Base-by-base conservation (phyloP, 768 basidiomycete genomes). In the Agrocybe chaxingu region DNA sequence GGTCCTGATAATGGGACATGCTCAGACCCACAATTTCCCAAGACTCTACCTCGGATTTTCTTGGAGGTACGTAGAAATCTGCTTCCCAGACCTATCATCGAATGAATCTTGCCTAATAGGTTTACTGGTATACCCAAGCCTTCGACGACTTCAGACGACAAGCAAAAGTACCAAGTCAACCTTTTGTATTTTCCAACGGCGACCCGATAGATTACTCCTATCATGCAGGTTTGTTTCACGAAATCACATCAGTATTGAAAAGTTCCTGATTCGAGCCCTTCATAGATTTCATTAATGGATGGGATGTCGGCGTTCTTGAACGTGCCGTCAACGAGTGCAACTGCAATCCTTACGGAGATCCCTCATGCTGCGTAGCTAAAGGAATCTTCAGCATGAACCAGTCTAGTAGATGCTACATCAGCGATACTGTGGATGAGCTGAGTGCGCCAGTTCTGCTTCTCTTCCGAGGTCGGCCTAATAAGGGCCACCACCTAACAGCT, bases 141-240 rank as follows among this genome's bases (percentile, higher is more conserved):
- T 70, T 74, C 44, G 65, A 71, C 40, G 40, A 51, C 3, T 32
- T 58, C 30, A 65, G 73, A 34, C 53, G 55, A 37, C 60, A 72
- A 39, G 74, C 78, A 6, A 71, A 63, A 67, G 68, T 71, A 52
- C 52, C 74, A 3, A 53, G 59, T 10, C 76, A 77, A 55, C 77
- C 77, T 16, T 77, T 76, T 51, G 77, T 79, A 3, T 71, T 65
- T 52, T 61, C 81, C 10, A 70, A 77, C 55, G 82, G 82, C n/a
- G 82, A 84, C 57, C 72, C 73, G 3, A 79, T 76, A 16, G 80
- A 80, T 2, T 79, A 76, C 56, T 79, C 79, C 52, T 72, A 76
- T 50, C 76, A 77, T 50, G 58, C 58, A 12, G 58, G 58, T 51
- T 9, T 32, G 37, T 45, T 30, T 29, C 32, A n/a, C 24, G 10